Evolutionary conservation across 495 filamentous ascomycete genomes (phyloP), one percentile per base, ranked within the genome.

Genomic region (Monascus purpureus): DNA sequence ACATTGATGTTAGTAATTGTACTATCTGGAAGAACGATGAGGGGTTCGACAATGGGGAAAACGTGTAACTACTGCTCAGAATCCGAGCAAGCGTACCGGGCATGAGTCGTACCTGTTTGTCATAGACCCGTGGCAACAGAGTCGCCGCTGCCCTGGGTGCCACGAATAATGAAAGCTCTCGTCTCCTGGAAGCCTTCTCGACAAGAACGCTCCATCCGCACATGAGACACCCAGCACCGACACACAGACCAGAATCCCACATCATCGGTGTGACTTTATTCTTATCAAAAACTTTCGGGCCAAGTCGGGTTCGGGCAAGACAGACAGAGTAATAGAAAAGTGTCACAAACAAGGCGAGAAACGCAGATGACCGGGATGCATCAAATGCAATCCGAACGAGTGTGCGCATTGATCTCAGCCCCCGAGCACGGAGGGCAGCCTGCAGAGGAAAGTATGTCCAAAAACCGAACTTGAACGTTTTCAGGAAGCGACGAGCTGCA

Each of bases 311-410:
- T 19, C 87, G 70, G 2, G 79, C 66, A 0, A 94, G 70, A 47
- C 87, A 95, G 5, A 95, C 80, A 17, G 75, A 73, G 51, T 93
- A 93, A 57, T 88, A 95, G 41, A 90, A 92, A 2, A 88, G 60
- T 7, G 70, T 59, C 37, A 93, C 77, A 50, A 92, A 93, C 0
- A 77, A 63, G 1, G 75, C 84, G 2, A 95, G 66, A 53, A 95
- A 94, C 2, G 77, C 66, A 6, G 85, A 87, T 11, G 82, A 90
- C 27, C 80, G 73, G 8, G 67, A 49, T 1, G 81, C 74, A 17
- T 76, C 77, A 12, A 59, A 36, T 29, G 80, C 17, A 2, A 80
- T 77, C 12, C 57, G 55, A 26, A 45, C 37, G 3, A 69, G 13
- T 3, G 49, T 47, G 22, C 40, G 38, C 27, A 40, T 31, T n/a